Conservation (phyloP, 768 basidiomycete species). For the Rhizopogon vulgaris region DNA sequence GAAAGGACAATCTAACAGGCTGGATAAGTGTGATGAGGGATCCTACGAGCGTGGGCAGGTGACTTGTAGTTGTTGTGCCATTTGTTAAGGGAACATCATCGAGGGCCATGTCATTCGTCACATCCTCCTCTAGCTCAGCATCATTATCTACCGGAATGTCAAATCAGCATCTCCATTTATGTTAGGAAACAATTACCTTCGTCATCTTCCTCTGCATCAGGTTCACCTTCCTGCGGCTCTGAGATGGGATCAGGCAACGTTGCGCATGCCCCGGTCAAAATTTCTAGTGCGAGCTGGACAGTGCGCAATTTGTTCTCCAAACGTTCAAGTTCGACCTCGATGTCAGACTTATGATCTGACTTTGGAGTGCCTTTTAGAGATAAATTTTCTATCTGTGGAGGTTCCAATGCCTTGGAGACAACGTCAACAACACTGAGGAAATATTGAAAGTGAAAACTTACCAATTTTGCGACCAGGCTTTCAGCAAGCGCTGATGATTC, state of each 20-base stretch:
- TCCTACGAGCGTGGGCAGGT: constrained; percentile 57
- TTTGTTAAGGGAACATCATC: constrained; percentile 21
- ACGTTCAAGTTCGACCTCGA: constrained; percentile 65
- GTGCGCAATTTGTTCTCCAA: constrained; percentile 70
- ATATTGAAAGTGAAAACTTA: constrained; percentile 17
- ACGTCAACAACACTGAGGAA: constrained; percentile 2
- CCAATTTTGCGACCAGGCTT: constrained; percentile 47
- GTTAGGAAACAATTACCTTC: constrained; percentile 25
- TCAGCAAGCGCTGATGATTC: constrained; percentile 45
- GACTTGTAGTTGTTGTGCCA: constrained; percentile 22
- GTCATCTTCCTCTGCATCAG: constrained; percentile 25
- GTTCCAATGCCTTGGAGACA: constrained; percentile 37
- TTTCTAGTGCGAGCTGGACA: constrained; percentile 79
- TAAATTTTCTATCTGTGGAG: constrained; percentile 44
- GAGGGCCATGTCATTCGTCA: constrained; percentile 14
- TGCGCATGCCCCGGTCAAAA: constrained; percentile 84
- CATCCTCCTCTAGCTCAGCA: constrained; percentile 30
- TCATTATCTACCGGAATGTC: constrained; percentile 39
- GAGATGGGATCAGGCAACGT: constrained; percentile 74
- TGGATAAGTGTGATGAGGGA: constrained; percentile 66
- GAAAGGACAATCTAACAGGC: constrained; percentile 79
- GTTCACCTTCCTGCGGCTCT: constrained; percentile 26
- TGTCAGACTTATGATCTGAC: constrained; percentile 67
- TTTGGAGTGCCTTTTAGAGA: constrained; percentile 63
- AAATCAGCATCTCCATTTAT: constrained; percentile 22